Evolutionary conservation across 768 basidiomycete species (phyloP).

Genomic region (Strobilomyces confusus): DNA sequence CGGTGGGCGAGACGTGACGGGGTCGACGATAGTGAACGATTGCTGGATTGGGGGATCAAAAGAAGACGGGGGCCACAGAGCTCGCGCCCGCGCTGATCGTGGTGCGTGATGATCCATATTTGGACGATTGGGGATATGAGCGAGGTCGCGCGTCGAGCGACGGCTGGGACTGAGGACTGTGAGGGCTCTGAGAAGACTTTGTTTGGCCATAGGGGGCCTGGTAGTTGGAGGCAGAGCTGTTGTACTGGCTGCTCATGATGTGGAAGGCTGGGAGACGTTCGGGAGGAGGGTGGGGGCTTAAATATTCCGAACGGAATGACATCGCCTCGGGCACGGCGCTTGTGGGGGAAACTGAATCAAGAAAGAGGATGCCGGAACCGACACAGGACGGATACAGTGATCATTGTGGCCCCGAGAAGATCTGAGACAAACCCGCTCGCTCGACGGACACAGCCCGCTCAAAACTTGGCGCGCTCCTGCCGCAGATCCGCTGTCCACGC

Average conservation of each 20-base stretch:
- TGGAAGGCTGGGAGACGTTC: neutral
- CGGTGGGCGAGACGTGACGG: neutral
- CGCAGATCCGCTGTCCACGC: conserved; percentile 14
- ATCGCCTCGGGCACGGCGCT: conserved; percentile 24
- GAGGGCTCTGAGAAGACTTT: conserved; percentile 18
- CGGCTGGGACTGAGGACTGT: conserved; percentile 19
- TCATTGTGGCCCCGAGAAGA: conserved; percentile 19
- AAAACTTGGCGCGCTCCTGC: conserved; percentile 8
- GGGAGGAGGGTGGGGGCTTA: conserved; percentile 19
- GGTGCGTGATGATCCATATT: conserved; percentile 24
- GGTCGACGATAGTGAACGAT: conserved; percentile 1
- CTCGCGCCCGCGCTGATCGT: conserved; percentile 50
- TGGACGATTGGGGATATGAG: conserved; percentile 26
- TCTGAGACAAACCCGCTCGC: too few relatives aligned
- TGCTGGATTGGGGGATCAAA: conserved; percentile 35
- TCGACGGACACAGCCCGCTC: conserved; percentile 22
- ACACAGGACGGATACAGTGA: conserved; percentile 22
- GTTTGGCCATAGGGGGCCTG: conserved; percentile 16
- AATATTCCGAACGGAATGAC: conserved; percentile 19
- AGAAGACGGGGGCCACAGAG: conserved; percentile 54
- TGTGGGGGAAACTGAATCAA: conserved; percentile 16
- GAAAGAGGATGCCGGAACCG: conserved; percentile 30
- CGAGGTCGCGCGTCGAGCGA: conserved; percentile 17
- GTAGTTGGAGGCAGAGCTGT: conserved; percentile 13
- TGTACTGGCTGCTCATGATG: conserved; percentile 28